phyloP scores from a whole-genome alignment of 1,284 basidiomycete genomes.

The Salmacisia buchloeana region DNA sequence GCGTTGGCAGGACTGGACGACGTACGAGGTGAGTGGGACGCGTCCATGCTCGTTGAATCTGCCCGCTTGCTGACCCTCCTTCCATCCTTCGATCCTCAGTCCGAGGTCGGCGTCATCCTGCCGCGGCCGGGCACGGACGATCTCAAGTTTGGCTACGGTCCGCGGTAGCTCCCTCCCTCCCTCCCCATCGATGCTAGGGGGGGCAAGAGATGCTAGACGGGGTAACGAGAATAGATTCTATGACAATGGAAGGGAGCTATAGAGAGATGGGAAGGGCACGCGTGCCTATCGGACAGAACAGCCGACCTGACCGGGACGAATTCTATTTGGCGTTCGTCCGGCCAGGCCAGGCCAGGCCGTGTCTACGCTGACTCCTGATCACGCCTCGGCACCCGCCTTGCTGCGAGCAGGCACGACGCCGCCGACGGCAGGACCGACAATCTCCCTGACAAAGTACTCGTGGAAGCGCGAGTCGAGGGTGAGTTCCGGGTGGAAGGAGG shows the following conservation, averaged over 20 bases:
- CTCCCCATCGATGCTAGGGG: too few species aligned
- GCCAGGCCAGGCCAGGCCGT: too few species aligned
- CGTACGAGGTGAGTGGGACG: background rate
- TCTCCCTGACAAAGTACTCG: constrained; percentile 67
- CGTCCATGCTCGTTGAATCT: background rate
- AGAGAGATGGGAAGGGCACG: too few species aligned
- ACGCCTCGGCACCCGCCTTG: too few species aligned
- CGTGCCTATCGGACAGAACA: too few species aligned
- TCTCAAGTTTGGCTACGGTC: constrained; percentile 1
- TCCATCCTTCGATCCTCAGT: background rate
- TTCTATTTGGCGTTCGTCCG: too few species aligned
- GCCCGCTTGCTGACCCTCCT: background rate
- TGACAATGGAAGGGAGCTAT: too few species aligned
- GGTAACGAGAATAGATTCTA: too few species aligned
- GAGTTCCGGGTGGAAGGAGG: constrained; percentile 91
- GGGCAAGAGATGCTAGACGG: too few species aligned
- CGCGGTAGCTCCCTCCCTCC: background rate
- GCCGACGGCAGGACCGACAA: background rate
- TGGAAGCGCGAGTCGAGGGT: constrained; percentile 82
- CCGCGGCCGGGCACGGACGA: background rate
- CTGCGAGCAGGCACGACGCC: background rate
- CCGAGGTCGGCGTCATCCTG: constrained; percentile 1
- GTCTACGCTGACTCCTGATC: too few species aligned
- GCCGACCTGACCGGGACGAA: too few species aligned
- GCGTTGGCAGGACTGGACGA: background rate